Evolutionary conservation across 495 filamentous ascomycete species (phyloP).

Genomic region (Aspergillus ellipticus): DNA sequence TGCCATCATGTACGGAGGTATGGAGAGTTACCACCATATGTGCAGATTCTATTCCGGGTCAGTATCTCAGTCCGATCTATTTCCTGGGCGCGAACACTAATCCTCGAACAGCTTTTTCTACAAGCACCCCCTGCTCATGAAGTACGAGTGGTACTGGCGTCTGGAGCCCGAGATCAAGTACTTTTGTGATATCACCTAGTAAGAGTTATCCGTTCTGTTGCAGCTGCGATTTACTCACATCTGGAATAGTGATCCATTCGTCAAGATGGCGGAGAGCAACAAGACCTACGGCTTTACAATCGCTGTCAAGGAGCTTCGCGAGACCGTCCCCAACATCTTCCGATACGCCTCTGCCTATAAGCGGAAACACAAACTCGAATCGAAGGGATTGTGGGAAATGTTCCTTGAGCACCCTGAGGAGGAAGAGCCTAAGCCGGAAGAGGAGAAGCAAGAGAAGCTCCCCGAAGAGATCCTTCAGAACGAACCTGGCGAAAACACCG

Average conservation of each 20-base stretch:
- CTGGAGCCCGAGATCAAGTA: slow-evolving; percentile 99
- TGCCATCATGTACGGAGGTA: slow-evolving; percentile 99
- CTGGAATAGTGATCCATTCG: slow-evolving; percentile 77
- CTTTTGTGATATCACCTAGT: slow-evolving; percentile 99
- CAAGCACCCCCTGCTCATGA: slow-evolving; percentile 89
- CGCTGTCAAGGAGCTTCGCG: slow-evolving; percentile 95
- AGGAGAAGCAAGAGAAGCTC: slow-evolving; percentile 65
- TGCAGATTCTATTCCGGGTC: slow-evolving; percentile 98
- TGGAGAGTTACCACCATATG: slow-evolving; percentile 99
- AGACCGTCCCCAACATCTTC: slow-evolving; percentile 99
- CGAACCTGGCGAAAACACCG: slow-evolving; percentile 66
- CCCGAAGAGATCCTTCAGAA: slow-evolving; percentile 79
- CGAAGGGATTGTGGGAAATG: slow-evolving; percentile 98
- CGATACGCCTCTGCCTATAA: slow-evolving; percentile 99
- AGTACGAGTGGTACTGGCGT: slow-evolving; percentile 99
- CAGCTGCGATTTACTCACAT: slow-evolving; percentile 20
- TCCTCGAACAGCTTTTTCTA: slow-evolving; percentile 74
- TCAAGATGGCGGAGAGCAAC: slow-evolving; percentile 84
- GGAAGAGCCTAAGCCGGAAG: slow-evolving; percentile 50
- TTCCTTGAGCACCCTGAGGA: slow-evolving; percentile 74
- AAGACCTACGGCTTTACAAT: slow-evolving; percentile 99
- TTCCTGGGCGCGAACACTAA: slow-evolving; percentile 13
- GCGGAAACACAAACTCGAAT: slow-evolving; percentile 83
- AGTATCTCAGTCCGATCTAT: slow-evolving; percentile 20
- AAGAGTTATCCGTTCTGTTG: slow-evolving; percentile 32